Evolutionary conservation across 164 flowering plant genomes (phyloP), one percentile per base, ranked within the genome.

Genomic region (Nelumbo lutea): DNA sequence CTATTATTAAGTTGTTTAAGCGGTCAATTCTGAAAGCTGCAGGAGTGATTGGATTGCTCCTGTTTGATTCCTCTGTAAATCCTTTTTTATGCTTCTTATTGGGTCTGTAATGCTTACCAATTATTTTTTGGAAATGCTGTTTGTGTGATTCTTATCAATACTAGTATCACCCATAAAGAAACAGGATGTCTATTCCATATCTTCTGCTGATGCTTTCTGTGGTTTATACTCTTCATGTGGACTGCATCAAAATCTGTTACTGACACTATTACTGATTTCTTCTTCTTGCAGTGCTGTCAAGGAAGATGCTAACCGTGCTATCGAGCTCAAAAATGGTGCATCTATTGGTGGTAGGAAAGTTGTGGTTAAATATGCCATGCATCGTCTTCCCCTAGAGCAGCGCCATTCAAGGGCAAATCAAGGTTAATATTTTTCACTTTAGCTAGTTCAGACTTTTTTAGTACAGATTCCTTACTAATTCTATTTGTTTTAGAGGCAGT

Each of bases 231-330:
- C 9, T 27, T n/a, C 14, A 27, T 44, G 11, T 11, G 3, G 7
- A 2, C 0, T 48, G 42, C 27, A 57, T 47, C 39, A 41, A 46
- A 5, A 14, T 40, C 38, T 44, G 9, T 5, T 43, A 15, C 44
- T 51, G 47, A 27, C 27, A 62, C 40, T 69, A 15, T 39, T 1
- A 5, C 42, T n/a, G 9, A 42, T 42, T 9, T 67, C 42, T 53
- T 67, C 42, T 53, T 53, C 75, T 60, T 80, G 42, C 69, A 94
- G 97, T 83, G 97, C 94, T 62, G 82, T 78, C 47, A 68, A 76
- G 5, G 96, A 88, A 71, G 97, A 95, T 85, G 96, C 93, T 41
- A 78, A 81, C 58, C 90, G 89, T 64, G 88, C 97, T 15, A 83
- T 91, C 75, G 89, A 89, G 74, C 69, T 81, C 68, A 95, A 92